These are phyloP conservation scores for Talaromyces atroroseus DNA, from an alignment of 2,329 filamentous ascomycete species.

Conservation along the genomic window DNA sequence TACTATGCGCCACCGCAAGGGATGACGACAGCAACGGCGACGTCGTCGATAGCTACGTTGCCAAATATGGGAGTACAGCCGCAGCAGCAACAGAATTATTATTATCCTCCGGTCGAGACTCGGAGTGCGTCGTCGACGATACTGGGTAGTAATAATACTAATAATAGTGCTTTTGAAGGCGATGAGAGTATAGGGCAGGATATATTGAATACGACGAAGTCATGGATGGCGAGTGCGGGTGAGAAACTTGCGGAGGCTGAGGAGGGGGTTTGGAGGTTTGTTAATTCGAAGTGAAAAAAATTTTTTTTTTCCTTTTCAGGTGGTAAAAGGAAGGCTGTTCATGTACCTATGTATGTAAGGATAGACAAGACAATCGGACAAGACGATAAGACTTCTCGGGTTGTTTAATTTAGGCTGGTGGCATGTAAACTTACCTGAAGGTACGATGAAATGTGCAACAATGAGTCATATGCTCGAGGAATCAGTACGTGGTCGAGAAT, in stretches of 20 bases:
- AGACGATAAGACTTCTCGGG: too few species aligned
- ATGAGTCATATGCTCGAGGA: too few species aligned
- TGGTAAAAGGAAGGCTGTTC: too few species aligned
- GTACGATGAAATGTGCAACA: too few species aligned
- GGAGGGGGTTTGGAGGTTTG: conserved; percentile 44
- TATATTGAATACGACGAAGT: conserved; percentile 36
- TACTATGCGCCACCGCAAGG: conserved; percentile 7
- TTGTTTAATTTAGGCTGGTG: too few species aligned
- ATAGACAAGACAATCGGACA: too few species aligned
- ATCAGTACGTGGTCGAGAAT: too few species aligned
- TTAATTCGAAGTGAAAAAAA: conserved; percentile 28
- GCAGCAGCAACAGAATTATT: not conserved
- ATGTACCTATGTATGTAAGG: too few species aligned
- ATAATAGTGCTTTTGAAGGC: conserved; percentile 15
- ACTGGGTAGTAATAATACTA: not conserved
- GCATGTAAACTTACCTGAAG: too few species aligned
- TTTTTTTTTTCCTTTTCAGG: too few species aligned
- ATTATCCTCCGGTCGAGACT: conserved; percentile 9
- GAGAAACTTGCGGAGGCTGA: conserved; percentile 41
- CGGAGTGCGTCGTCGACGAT: conserved; percentile 9
- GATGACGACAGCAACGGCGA: conserved; percentile 1
- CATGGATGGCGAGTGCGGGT: conserved; percentile 38
- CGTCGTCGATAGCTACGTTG: not conserved
- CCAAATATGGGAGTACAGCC: not conserved
- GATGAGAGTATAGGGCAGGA: conserved; percentile 20